Base-by-base conservation (phyloP, 202 grass and related monocot species). In the Saccharum hybrid region DNA sequence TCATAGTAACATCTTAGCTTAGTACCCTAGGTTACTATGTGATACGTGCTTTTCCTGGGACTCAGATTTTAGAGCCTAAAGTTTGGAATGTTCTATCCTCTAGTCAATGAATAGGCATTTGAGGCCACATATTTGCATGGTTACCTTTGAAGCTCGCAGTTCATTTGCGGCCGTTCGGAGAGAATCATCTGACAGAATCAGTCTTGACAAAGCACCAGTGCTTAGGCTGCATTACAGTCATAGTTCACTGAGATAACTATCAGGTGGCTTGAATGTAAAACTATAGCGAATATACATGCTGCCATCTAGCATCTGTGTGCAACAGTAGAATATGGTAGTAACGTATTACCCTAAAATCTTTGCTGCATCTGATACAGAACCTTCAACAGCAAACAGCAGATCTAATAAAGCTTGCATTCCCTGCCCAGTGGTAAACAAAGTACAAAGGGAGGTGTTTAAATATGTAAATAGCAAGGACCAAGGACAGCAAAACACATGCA, bases 361-460 rank as follows among this genome's bases (percentile, higher is more conserved):
- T 30, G 92, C 92, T 78, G 96, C 91, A 30, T 93, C 96, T 61
- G 92, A 98, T 19, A 98, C 87, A 51, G 92, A 98, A 66, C 96
- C 96, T 83, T 95, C 92, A 78, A 93, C 77, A 80, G 92, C 90
- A 88, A 71, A 92, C 67, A 95, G 78, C 80, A 98, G 88, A 87
- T 98, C 95, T 77, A 98, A 77, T 54, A 98, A 87, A 91, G 92
- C 90, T 84, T 98, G 92, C 92, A 98, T 95, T 82, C 92, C 96
- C 96, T 98, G 81, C 72, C 73, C 79, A 81, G 60, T 54, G 1
- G 59, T 63, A 83, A 60, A 72, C 45, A 68, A 62, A 36, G 57
- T 14, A 7, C 10, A 75, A 21, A 84, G 18, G 15, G 43, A 21
- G 19, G 37, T 9, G 31, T 82, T 56, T 7, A 63, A 64, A 63